Evolutionary conservation across 106 monocot genomes (phyloP).

Genomic region (Alisma plantagoaquatica): DNA sequence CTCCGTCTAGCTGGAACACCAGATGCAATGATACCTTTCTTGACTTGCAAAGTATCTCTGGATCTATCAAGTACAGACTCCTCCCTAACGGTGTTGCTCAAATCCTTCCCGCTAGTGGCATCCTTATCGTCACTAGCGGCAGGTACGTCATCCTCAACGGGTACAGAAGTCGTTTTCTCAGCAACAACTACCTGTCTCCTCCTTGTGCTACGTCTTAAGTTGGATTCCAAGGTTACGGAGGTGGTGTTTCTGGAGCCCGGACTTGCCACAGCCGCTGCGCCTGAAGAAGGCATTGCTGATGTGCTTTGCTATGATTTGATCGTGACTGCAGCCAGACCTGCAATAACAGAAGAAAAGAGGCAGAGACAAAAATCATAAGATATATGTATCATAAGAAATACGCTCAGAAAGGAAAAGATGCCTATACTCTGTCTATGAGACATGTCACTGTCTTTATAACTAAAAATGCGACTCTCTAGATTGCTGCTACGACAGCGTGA

Average conservation of each 20-base stretch:
- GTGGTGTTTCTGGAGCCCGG: conserved; percentile 14
- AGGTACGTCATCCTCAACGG: conserved; percentile 16
- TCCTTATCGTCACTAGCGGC: conserved; percentile 20
- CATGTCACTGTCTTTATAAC: no score
- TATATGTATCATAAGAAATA: no score
- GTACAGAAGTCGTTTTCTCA: conserved; percentile 21
- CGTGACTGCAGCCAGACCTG: no score
- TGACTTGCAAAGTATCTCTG: conserved; percentile 18
- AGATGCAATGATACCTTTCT: conserved; percentile 24
- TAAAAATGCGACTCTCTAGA: no score
- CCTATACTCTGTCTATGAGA: no score
- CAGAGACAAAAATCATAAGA: no score
- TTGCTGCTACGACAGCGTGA: no score
- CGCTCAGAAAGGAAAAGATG: no score
- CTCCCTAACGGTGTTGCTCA: conserved; percentile 43
- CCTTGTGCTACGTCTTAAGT: conserved; percentile 25
- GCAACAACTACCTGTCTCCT: conserved; percentile 30
- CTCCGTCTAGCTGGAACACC: conserved; percentile 21
- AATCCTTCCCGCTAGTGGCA: conserved; percentile 31
- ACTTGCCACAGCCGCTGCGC: conserved; percentile 8
- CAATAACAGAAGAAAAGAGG: no score
- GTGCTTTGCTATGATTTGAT: no score
- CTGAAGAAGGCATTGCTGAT: conserved; percentile 23
- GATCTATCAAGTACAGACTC: conserved; percentile 34
- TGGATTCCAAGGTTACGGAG: conserved; percentile 24